These are phyloP conservation scores for Candida hispaniensis DNA, from an alignment of 805 yeast genomes.

Conservation along the genomic window DNA sequence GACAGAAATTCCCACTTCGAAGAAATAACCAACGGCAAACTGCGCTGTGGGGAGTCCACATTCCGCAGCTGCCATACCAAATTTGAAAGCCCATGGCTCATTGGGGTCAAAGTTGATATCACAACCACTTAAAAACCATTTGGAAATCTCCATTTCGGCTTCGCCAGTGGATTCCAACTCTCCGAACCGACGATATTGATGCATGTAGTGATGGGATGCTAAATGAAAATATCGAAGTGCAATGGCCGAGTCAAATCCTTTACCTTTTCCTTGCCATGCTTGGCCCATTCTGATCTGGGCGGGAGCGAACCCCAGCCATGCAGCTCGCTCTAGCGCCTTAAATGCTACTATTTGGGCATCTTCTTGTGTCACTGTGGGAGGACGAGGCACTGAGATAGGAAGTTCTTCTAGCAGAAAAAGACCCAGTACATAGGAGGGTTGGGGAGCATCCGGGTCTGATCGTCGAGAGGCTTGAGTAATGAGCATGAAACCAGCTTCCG, in stretches of 20 bases:
- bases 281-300: constrained; percentile 31
- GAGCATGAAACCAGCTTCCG: constrained; percentile 21
- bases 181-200: constrained; percentile 19
- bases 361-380: constrained; percentile 9
- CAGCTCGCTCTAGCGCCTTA: constrained; percentile 28
- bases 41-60: constrained; percentile 52
- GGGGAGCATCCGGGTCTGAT: constrained; percentile 33
- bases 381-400: constrained; percentile 9
- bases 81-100: constrained; percentile 53
- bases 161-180: constrained; percentile 22
- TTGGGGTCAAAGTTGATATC: constrained; percentile 42
- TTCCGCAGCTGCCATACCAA: constrained; percentile 56
- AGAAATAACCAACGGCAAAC: constrained; percentile 58
- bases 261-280: constrained; percentile 29
- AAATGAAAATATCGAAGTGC: constrained; percentile 29
- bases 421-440: constrained; percentile 32
- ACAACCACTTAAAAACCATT: constrained; percentile 66
- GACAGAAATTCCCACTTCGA: constrained; percentile 56
- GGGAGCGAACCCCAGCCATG: constrained; percentile 31
- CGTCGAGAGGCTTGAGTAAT: constrained; percentile 24
- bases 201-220: constrained; percentile 29
- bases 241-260: constrained; percentile 26
- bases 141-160: constrained; percentile 33
- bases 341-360: constrained; percentile 21
- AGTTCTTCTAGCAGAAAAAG: constrained; percentile 30